Conservation (phyloP, 805 yeast genomes). For the Hagleromyces aurorensis region DNA sequence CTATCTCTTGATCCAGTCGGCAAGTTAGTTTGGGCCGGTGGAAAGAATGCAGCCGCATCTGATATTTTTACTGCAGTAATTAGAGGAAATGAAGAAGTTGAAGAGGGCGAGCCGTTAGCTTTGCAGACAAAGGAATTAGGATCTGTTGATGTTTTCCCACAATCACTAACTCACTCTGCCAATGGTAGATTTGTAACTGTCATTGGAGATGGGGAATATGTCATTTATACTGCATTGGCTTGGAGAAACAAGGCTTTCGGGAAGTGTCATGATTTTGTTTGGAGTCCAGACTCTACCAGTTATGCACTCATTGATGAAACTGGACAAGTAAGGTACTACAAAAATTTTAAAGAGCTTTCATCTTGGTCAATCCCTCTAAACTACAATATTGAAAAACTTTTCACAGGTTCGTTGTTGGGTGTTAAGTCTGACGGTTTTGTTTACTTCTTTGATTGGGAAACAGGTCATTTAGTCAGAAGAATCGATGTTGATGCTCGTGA, state of each 20-base stretch:
- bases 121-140: conserved; percentile 87
- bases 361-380: conserved; percentile 55
- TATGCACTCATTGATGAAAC: conserved; percentile 75
- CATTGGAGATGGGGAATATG: conserved; percentile 96
- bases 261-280: conserved; percentile 79
- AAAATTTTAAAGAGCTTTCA: conserved; percentile 76
- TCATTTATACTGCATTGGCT: conserved; percentile 91
- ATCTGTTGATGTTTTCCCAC: conserved; percentile 88
- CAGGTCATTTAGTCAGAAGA: conserved; percentile 75
- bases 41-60: conserved; percentile 52
- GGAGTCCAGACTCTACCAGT: conserved; percentile 88
- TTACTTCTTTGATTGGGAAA: conserved; percentile 90
- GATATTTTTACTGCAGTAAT: conserved; percentile 82
- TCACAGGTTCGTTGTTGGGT: conserved; percentile 84
- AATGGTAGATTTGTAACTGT: conserved; percentile 96
- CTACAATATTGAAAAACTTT: conserved; percentile 70
- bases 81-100: conserved; percentile 55
- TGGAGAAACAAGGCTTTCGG: conserved; percentile 97
- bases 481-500: conserved; percentile 79
- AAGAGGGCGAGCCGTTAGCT: conserved; percentile 75
- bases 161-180: conserved; percentile 82
- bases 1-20: conserved; percentile 90
- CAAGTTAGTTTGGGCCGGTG: conserved; percentile 73
- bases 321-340: conserved; percentile 59
- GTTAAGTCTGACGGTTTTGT: conserved; percentile 78